Evolutionary conservation across 805 yeast genomes (phyloP).

Genomic region (Ogataea ramenticola): DNA sequence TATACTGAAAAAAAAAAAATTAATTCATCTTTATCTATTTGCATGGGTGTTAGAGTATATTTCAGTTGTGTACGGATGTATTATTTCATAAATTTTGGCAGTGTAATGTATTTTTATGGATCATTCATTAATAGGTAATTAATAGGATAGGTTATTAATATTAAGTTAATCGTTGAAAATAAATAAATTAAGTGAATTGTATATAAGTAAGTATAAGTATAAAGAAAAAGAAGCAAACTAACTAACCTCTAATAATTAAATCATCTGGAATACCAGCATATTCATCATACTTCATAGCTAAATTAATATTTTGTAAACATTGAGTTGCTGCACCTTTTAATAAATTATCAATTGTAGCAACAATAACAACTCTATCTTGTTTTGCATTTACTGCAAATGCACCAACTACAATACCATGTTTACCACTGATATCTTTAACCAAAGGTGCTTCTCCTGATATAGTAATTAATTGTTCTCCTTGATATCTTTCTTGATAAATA

Average conservation of each 20-base stretch:
- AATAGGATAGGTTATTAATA: too few relatives aligned
- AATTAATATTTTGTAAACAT: constrained; percentile 91
- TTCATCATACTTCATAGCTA: constrained; percentile 85
- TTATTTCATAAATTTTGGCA: too few relatives aligned
- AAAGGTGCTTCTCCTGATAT: constrained; percentile 90
- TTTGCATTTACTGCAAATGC: constrained; percentile 90
- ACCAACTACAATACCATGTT: constrained; percentile 92
- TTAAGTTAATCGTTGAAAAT: too few relatives aligned
- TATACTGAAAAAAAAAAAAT: too few relatives aligned
- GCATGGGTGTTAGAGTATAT: too few relatives aligned
- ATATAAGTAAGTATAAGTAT: neutral
- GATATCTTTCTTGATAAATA: constrained; percentile 81
- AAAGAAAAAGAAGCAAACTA: neutral
- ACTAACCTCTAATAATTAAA: constrained; percentile 44
- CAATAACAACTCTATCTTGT: constrained; percentile 85
- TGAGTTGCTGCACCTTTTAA: constrained; percentile 99
- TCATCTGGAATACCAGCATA: constrained; percentile 90
- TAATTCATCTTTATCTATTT: too few relatives aligned
- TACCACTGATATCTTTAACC: constrained; percentile 85
- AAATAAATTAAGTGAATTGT: neutral
- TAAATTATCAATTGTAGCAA: constrained; percentile 92
- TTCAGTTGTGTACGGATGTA: too few relatives aligned
- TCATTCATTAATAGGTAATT: too few relatives aligned
- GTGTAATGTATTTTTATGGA: too few relatives aligned
- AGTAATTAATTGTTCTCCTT: constrained; percentile 77